Evolutionary conservation across 495 filamentous ascomycete genomes (phyloP).

Genomic region (Aspergillus homomorphus): DNA sequence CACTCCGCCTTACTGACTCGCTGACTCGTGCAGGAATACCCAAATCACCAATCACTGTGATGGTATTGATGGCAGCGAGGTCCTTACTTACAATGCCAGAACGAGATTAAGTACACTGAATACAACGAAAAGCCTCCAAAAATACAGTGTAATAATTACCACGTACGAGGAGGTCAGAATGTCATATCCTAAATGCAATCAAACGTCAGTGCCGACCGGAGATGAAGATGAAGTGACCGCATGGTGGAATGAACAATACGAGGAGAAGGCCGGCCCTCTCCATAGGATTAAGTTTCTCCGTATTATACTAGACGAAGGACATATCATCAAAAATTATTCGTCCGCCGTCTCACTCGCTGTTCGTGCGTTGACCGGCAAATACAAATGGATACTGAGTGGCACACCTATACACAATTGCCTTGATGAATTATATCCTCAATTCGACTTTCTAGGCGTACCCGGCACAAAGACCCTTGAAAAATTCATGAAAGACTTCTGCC

Average conservation of each 20-base stretch:
- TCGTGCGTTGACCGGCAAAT: conserved; percentile 45
- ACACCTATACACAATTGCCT: conserved; percentile 57
- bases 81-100: conserved; percentile 18
- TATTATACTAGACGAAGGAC: conserved; percentile 57
- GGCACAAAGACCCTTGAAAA: conserved; percentile 34
- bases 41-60: conserved; percentile 43
- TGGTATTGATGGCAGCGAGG: conserved; percentile 5
- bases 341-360: conserved; percentile 51
- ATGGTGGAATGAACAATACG: conserved; percentile 36
- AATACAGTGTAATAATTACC: conserved; percentile 33
- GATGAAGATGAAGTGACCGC: conserved; percentile 25
- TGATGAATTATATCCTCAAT: conserved; percentile 57
- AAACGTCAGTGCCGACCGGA: conserved; percentile 24
- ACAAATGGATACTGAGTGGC: conserved; percentile 60
- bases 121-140: conserved; percentile 13
- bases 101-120: conserved; percentile 12
- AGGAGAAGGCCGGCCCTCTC: conserved; percentile 37
- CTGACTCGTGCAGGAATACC: conserved; percentile 16
- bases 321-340: conserved; percentile 59
- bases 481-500: conserved; percentile 52
- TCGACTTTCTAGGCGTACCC: conserved; percentile 56
- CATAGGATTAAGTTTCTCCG: conserved; percentile 52
- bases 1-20: background rate
- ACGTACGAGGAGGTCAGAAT: conserved; percentile 53
- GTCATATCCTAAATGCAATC: conserved; percentile 42